Base-by-base conservation (phyloP, 345 rosid genomes). In the Turnera subulata region DNA sequence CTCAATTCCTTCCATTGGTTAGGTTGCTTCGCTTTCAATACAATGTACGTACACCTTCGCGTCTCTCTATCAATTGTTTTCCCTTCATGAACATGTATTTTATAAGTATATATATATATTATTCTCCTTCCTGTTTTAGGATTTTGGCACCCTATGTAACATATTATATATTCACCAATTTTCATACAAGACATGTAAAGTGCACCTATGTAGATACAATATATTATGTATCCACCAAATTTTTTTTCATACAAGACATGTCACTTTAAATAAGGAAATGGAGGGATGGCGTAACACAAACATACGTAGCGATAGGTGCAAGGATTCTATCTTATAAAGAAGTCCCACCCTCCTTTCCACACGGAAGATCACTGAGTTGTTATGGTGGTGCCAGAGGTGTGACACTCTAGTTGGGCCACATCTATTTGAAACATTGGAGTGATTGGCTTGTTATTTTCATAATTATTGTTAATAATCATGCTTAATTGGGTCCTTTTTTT, bases 291-390 rank as follows among this genome's bases (percentile, higher is more conserved):
- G 76, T 64, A 74, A 56, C 65, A 22, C 26, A 18, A 55, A 70
- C 67, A 83, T 81, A 77, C 88, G 83, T 81, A 74, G 80, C 75
- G 83, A 87, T 64, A 66, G 93, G 87, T 85, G 89, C 83, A 87
- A 79, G 89, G 85, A 62, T 74, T 56, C 82, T 20, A 56, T 86
- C 90, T 50, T 57, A 69, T 35, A 63, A 59, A 61, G 23, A 78
- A 65, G 67, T 74, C 69, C 68, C 70, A 74, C 73, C 78, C 39
- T 46, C 62, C 59, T 46, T 53, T 40, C 25, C 47, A 46, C 33
- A 0, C 13, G 45, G 11, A 40, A 40, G 20, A 61, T 49, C 24
- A 21, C 23, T 50, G 55, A 44, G 52, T 9, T 55, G 42, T 49
- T 55, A 1, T 38, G n/a, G 32, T 55, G n/a, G 6, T 57, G 68